Base-by-base conservation (phyloP, 1,284 basidiomycete species). In the Cystobasidium sp. region DNA sequence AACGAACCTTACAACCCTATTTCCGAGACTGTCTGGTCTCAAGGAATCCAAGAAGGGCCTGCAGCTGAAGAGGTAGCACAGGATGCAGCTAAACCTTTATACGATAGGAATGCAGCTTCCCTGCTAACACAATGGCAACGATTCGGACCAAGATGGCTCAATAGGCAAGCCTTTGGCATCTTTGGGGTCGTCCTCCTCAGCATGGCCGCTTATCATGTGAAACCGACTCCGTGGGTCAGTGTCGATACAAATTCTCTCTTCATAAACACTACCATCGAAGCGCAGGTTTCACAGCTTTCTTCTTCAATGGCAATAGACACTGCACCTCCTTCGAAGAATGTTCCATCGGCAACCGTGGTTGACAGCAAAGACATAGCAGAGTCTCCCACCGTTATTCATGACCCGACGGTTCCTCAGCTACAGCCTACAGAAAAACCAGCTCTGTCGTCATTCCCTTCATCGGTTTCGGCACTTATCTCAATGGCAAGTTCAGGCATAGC, bases 181-280 rank as follows among this genome's bases (percentile, higher is more conserved):
- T 63, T 63, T 20, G 61, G 61, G n/a, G 61, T 63, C 18, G 61
- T 63, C 16, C 46, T 63, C 3, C 61, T 63, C 37, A 41, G 61
- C 16, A 24, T 63, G 6, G 61, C 61, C 47, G 61, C 61, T 18
- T 63, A 44, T 49, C 61, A 63, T 41, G 22, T 47, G 12, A 63
- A 63, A 22, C 18, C 43, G 18, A 10, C 46, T 10, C 61, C 61
- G 8, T 63, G 56, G 56, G 37, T 59, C 9, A 16, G 37, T 18
- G 43, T 24, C 14, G 56, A 59, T n/a, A 63, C 61, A 63, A 63
- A 20, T 14, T 37, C 43, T 6, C 44, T 63, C 0, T 20, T 51
- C 3, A 1, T 20, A 20, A 51, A 51, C 16, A 16, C 47, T 20
- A 51, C 47, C 14, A 6, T 6, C 47, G 16, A 20, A 51, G 47